phyloP scores from a whole-genome alignment of 495 filamentous ascomycete species.

The Hypoxylon subgilvum region DNA sequence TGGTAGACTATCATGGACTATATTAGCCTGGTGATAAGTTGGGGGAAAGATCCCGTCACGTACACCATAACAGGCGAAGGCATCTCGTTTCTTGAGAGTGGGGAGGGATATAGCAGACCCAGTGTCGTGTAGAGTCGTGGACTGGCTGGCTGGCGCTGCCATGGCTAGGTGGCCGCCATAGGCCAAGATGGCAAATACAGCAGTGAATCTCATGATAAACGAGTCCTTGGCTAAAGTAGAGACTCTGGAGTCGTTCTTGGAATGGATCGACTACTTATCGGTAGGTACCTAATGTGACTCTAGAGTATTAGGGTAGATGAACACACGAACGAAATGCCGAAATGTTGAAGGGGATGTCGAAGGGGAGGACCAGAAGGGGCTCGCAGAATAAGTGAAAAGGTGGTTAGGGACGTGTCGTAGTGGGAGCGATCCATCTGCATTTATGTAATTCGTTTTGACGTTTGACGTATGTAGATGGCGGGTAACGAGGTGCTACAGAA shows the following conservation, averaged over 20 bases:
- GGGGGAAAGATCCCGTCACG: not conserved
- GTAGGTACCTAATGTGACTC: too few species aligned
- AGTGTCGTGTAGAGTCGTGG: not conserved
- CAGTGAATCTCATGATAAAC: constrained; percentile 23
- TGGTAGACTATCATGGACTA: constrained; percentile 6
- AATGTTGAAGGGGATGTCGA: too few species aligned
- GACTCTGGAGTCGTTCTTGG: not conserved
- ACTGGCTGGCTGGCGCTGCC: not conserved
- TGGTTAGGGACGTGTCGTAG: too few species aligned
- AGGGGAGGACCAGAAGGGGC: too few species aligned
- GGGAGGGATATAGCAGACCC: not conserved
- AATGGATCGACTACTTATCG: too few species aligned
- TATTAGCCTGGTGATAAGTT: not conserved
- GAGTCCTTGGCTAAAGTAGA: not conserved
- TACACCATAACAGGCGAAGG: constrained; percentile 42
- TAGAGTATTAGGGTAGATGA: too few species aligned
- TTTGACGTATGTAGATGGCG: too few species aligned
- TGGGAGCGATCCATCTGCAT: too few species aligned
- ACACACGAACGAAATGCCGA: too few species aligned
- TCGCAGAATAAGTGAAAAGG: too few species aligned
- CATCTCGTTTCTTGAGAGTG: constrained; percentile 37
- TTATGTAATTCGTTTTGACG: too few species aligned
- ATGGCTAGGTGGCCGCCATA: not conserved
- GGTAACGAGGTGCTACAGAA: too few species aligned
- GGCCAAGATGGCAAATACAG: constrained; percentile 6